Evolutionary conservation across 345 rosid species (phyloP), one percentile per base, ranked within the genome.

Genomic region (Adansonia digitata): DNA sequence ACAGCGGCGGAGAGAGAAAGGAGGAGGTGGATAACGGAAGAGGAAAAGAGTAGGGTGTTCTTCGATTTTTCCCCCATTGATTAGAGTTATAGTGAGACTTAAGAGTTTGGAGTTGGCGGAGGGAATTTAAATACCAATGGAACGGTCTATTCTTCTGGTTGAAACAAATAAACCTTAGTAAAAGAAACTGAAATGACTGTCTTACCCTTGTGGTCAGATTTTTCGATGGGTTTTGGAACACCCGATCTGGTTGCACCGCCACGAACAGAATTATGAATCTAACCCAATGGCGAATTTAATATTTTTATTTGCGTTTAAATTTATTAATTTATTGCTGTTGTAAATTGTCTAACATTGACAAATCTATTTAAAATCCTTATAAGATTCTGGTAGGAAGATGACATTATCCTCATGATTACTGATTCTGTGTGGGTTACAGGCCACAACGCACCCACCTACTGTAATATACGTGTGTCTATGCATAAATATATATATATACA

Each of bases 31-130:
- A 69, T 0, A n/a, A 69, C 1, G 62, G 65, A 7, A 71, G 80
- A 52, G 81, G 77, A 76, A 75, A 86, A 81, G 77, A 82, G 51
- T 18, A 84, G 69, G 60, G 76, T 40, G 26, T 18, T 83, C 53
- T 67, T 29, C 39, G 72, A 63, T 63, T 81, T 86, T 73, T 34
- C 80, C 59, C 81, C 89, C 93, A 89, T 85, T 20, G 85, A 18
- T 56, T 20, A 39, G 26, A 15, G 63, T 5, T 46, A 61, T n/a
- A 34, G 31, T 35, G 74, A 56, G 14, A 7, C 14, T 22, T 26
- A 34, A 15, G 56, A 68, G 40, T 0, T 9, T 3, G 5, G 59
- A 34, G 10, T n/a, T 49, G 37, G 73, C 7, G 15, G 77, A 15
- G 69, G 14, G 49, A 39, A 42, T 63, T 75, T 85, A 85, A 80